Evolutionary conservation across 169 alveolate genomes (phyloP).

Genomic region (Amoebophrya sp.): DNA sequence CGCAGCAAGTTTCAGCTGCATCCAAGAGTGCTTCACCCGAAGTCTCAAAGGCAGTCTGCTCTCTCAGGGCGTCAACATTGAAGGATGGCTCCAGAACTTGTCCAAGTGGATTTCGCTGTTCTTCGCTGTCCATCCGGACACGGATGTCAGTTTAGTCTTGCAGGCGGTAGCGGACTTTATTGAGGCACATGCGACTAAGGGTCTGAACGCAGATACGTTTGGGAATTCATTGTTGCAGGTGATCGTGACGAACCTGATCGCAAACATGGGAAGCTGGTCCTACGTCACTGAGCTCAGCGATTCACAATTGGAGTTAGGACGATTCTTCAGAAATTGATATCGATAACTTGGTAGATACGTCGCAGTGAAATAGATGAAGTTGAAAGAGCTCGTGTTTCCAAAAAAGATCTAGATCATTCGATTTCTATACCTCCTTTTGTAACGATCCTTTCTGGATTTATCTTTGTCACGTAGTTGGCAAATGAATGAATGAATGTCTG

Average conservation of each 20-base stretch:
- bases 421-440: no score
- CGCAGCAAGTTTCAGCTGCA: neutral
- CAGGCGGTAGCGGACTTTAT: slow-evolving; percentile 14
- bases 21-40: neutral
- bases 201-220: neutral
- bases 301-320: neutral
- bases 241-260: neutral
- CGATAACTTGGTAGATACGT: no score
- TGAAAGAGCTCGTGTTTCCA: no score
- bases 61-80: neutral
- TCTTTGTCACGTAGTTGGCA: no score
- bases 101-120: neutral
- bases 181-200: neutral
- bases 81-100: slow-evolving; percentile 23
- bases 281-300: neutral
- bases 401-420: no score
- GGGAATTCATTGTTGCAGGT: slow-evolving; percentile 8
- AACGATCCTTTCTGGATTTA: no score
- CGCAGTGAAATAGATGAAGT: no score
- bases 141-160: neutral
- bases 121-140: slow-evolving; percentile 3
- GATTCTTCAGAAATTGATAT: no score
- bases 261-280: neutral
- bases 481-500: no score
- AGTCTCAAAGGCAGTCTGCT: neutral